Percentiles rank a stretch among this genome's conserved stretches.
These are phyloP conservation scores for Venturia pyrina DNA, from an alignment of 2,329 filamentous ascomycete species.

Conservation along the genomic window DNA sequence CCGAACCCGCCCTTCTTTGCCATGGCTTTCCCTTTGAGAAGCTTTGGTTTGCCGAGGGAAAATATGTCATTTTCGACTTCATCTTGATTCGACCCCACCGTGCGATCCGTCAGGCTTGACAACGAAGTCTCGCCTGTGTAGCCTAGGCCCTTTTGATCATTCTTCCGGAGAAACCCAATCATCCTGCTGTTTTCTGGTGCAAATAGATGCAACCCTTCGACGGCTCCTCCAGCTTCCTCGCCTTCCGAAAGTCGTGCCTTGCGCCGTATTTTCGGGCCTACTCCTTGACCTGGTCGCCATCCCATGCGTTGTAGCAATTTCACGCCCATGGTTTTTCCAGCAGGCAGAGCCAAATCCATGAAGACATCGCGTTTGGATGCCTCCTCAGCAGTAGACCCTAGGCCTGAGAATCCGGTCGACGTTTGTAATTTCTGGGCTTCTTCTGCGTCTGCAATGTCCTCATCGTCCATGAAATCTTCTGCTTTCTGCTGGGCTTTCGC, in stretches of 20 bases:
- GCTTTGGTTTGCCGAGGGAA: conserved; percentile 23
- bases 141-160: conserved; percentile 61
- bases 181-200: conserved; percentile 71
- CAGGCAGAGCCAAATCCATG: conserved; percentile 60
- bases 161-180: conserved; percentile 56
- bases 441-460: conserved; percentile 79
- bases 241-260: conserved; percentile 56
- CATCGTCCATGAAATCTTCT: conserved; percentile 97
- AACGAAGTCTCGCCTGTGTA: conserved; percentile 39
- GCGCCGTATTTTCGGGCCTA: conserved; percentile 76
- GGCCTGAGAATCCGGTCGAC: conserved; percentile 59
- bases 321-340: conserved; percentile 77
- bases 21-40: conserved; percentile 22
- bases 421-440: conserved; percentile 69
- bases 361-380: conserved; percentile 46
- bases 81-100: conserved; percentile 20
- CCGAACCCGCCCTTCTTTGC: conserved; percentile 68
- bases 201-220: conserved; percentile 57
- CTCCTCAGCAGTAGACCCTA: conserved; percentile 58
- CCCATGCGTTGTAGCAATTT: conserved; percentile 86
- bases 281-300: conserved; percentile 88
- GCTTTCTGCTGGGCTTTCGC: conserved; percentile 54
- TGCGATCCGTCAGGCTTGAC: background rate
- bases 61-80: conserved; percentile 23
- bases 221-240: conserved; percentile 29